These are phyloP conservation scores for Citrus medica DNA, from an alignment of 345 rosid genomes.

Conservation along the genomic window DNA sequence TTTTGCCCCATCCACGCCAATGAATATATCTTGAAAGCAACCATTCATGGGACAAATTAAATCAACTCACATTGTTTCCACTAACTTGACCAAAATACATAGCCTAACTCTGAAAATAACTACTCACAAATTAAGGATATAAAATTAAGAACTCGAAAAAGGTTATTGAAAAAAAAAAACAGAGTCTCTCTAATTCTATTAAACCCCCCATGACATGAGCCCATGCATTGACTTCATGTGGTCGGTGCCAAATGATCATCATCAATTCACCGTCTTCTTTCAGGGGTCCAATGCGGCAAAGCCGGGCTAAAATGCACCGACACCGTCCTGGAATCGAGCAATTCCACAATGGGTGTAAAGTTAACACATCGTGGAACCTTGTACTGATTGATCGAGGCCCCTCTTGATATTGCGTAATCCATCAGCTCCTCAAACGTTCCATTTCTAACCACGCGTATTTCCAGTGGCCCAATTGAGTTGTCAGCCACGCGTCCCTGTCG, in stretches of 20 bases:
- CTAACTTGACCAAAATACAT: constrained; percentile 25
- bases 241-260: constrained; percentile 17
- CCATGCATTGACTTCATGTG: constrained; percentile 20
- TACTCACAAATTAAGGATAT: not conserved
- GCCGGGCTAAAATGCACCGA: constrained; percentile 71
- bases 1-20: not conserved
- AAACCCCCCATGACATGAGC: not conserved
- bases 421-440: constrained; percentile 97
- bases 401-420: constrained; percentile 94
- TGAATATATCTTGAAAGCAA: constrained; percentile 21
- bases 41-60: constrained; percentile 22
- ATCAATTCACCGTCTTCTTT: constrained; percentile 40
- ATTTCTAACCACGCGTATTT: constrained; percentile 71
- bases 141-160: not conserved
- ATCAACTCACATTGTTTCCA: constrained; percentile 18
- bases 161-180: not conserved
- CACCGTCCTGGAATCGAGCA: constrained; percentile 74
- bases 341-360: constrained; percentile 81
- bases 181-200: constrained; percentile 19
- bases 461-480: constrained; percentile 78
- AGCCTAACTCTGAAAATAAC: constrained; percentile 21
- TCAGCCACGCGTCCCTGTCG: constrained; percentile 83
- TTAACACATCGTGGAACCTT: constrained; percentile 95
- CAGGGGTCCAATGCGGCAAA: constrained; percentile 80
- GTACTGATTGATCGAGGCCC: constrained; percentile 95